Evolutionary conservation across 1,139 yeast genomes (phyloP), one percentile per base, ranked within the genome.

Genomic region (Geotrichum histeridarum): DNA sequence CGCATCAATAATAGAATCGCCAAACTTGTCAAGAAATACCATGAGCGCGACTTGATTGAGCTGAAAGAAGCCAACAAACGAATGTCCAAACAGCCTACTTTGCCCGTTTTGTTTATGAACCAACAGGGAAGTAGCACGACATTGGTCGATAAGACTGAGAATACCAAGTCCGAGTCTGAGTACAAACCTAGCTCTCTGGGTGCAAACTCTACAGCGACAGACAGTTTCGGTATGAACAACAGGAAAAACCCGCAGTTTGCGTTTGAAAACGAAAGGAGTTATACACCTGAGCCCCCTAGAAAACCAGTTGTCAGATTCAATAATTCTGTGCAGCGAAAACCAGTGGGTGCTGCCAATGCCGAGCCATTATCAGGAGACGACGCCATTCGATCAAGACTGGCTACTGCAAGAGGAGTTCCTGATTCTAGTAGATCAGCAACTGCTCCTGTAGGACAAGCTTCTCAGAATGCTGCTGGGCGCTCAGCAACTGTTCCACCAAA

Each of bases 1-100:
- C 72, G 78, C 49, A 80, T 83, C 55, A 83, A 83, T 65, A 71
- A 74, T 38, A 74, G 78, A 31, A 83, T 83, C n/a, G 74, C 80
- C 54, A 63, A 64, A 35, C 68, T 83, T 58, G 83, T 82, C 5
- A 70, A 70, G 55, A 74, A 72, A 58, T 73, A 79, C 61, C 83
- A 80, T 64, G 60, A 61, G 44, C 61, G 65, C 57, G 68, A 64
- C 27, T 59, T 67, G 51, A 51, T 55, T 46, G 62, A 61, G 51
- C 63, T 67, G 17, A 60, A 56, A 27, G 62, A 60, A 46, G 66
- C 59, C 33, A 66, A 67, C 54, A 60, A 57, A 48, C 51, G 60
- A 8, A 59, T 63, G 18, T 50, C 59, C 1, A 60, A 63, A 42
- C 58, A 56, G 41, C 65, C 67, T 15, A 60, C 65, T 1, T 36